Conservation (phyloP, 805 yeast species). For the Wickerhamiella domercqiae region DNA sequence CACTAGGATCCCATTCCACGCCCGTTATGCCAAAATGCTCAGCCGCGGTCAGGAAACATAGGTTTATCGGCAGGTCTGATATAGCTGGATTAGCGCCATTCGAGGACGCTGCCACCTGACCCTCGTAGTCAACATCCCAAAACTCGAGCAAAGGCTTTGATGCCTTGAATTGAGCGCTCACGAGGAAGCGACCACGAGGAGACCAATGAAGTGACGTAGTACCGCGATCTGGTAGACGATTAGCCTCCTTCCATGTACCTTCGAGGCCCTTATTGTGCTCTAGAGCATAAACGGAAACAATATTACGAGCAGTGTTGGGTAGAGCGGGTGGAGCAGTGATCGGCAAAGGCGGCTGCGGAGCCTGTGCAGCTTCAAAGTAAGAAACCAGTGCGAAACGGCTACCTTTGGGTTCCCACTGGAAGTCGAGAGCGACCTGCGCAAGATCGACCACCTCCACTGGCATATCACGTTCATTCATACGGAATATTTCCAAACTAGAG, state of each 20-base stretch:
- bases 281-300: conserved; percentile 66
- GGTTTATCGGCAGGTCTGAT: conserved; percentile 38
- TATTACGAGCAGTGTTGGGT: conserved; percentile 27
- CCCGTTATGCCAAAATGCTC: conserved; percentile 68
- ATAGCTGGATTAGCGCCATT: conserved; percentile 18
- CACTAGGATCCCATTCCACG: conserved; percentile 89
- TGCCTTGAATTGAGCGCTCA: conserved; percentile 32
- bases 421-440: conserved; percentile 71
- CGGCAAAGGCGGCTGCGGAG: conserved; percentile 16
- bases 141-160: conserved; percentile 57
- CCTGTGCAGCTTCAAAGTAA: conserved; percentile 29
- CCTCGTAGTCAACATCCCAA: conserved; percentile 67
- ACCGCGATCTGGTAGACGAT: conserved; percentile 43
- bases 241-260: conserved; percentile 45
- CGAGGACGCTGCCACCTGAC: conserved; percentile 10
- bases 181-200: conserved; percentile 81
- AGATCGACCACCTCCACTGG: conserved; percentile 92
- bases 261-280: conserved; percentile 42
- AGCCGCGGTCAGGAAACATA: conserved; percentile 46
- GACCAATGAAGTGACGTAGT: conserved; percentile 71
- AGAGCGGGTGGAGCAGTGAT: conserved; percentile 2
- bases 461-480: conserved; percentile 69
- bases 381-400: conserved; percentile 76
- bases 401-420: conserved; percentile 93
- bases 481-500: conserved; percentile 85